Base-by-base conservation (phyloP, 495 filamentous ascomycete genomes). In the Evernia prunastri region DNA sequence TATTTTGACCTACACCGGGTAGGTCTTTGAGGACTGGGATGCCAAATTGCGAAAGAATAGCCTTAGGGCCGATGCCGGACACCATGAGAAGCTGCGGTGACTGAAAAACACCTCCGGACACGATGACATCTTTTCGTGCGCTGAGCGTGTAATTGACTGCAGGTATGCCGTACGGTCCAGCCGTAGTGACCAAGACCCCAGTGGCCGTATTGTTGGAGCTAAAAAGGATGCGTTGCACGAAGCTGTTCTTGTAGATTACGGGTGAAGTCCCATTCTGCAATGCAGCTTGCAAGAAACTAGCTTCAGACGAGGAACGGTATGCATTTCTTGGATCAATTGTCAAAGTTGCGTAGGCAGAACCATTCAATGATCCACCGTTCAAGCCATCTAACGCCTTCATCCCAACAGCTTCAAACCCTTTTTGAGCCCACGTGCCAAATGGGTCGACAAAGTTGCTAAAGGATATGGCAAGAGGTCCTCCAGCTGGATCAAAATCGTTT, bases 51-150 rank as follows among this genome's bases (percentile, higher is more conserved):
- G 76, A 54, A 1, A 82, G 66, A 8, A 66, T 72, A 3, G 62
- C 66, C 35, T 60, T 64, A 0, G 78, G 80, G 1, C 80, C 80
- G 51, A 83, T 71, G 2, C 80, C 80, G 23, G 80, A 82, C 20
- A 80, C 72, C 66, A 81, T 77, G 40, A 84, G 70, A 10, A 84
- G 67, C 58, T 83, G 80, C 0, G 81, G 81, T 18, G 78, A 75
- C 31, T 78, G 72, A 53, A 82, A 73, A 5, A 71, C 74, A 10
- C 81, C 81, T 25, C 74, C 78, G 2, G 75, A 75, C 8, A 82
- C 33, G 8, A 83, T 79, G 23, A 82, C 72, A 56, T 82, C 81
- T n/a, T 77, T 77, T 23, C 59, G 23, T 35, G 67, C 66, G 29
- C 10, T 45, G 27, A 68, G 31, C 3, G 63, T 61, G 31, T 40